Conservation (phyloP, 2,329 filamentous ascomycete species). For the Microcyclosporella mali region DNA sequence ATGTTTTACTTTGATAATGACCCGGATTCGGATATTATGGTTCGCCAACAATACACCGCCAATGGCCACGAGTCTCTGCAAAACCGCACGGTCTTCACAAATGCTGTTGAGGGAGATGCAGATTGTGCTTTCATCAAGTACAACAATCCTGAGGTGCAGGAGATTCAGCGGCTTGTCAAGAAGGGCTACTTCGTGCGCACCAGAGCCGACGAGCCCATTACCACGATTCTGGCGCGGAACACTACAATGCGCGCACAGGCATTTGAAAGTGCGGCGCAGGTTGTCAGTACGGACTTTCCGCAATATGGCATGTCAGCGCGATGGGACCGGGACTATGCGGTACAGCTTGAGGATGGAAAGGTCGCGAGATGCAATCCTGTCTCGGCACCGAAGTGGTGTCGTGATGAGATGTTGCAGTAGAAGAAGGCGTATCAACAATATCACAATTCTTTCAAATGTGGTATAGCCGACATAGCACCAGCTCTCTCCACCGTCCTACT, state of each 20-base stretch:
- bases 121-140: conserved; percentile 48
- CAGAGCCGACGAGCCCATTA: conserved; percentile 42
- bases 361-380: conserved; percentile 37
- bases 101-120: conserved; percentile 39
- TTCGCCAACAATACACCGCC: conserved; percentile 37
- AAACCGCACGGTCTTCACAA: conserved; percentile 46
- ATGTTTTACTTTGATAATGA: conserved; percentile 50
- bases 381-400: conserved; percentile 32
- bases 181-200: conserved; percentile 48
- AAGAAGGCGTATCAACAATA: not conserved
- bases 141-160: conserved; percentile 40
- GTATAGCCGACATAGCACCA: conserved; percentile 62
- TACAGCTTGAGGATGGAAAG: conserved; percentile 25
- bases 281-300: conserved; percentile 47
- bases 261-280: conserved; percentile 44
- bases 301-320: conserved; percentile 42
- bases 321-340: conserved; percentile 45
- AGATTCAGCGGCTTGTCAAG: conserved; percentile 41
- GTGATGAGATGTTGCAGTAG: conserved; percentile 26
- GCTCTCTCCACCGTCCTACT: conserved; percentile 59
- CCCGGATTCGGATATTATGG: conserved; percentile 28
- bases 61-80: conserved; percentile 34
- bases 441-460: conserved; percentile 51
- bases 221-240: conserved; percentile 38
- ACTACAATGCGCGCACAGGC: conserved; percentile 40